phyloP scores from a whole-genome alignment of 768 basidiomycete genomes.

The Cystobasidium ongulense region DNA sequence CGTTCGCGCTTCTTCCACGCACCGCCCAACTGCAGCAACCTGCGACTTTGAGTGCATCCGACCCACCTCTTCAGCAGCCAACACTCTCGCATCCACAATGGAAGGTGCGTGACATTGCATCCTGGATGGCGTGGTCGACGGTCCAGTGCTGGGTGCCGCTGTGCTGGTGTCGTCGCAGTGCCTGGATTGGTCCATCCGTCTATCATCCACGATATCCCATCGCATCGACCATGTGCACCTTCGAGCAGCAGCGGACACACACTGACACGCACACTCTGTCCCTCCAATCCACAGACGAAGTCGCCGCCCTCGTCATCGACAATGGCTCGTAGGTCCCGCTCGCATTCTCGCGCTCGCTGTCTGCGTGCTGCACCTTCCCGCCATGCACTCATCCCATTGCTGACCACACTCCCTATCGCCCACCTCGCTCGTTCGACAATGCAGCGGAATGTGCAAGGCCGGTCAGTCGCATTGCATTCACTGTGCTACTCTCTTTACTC shows the following conservation, averaged over 20 bases:
- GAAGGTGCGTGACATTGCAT: constrained; percentile 4
- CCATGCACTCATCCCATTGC: background rate
- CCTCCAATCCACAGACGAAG: constrained; percentile 36
- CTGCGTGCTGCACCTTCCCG: background rate
- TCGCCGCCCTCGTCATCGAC: constrained; percentile 44
- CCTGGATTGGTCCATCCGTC: background rate
- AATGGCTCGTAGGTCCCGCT: constrained; percentile 30
- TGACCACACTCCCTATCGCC: background rate
- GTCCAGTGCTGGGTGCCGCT: background rate
- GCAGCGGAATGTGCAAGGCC: constrained; percentile 99
- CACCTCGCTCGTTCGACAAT: constrained; percentile 51
- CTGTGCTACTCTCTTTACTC: background rate
- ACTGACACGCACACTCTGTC: background rate
- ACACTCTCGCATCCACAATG: background rate
- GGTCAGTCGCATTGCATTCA: constrained; percentile 49
- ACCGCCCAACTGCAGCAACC: background rate
- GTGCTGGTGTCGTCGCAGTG: background rate
- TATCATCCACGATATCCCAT: background rate
- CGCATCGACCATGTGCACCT: background rate
- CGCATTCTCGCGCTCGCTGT: too few relatives aligned
- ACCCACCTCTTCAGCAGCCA: background rate
- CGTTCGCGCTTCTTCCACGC: constrained; percentile 2
- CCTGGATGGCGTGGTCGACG: background rate
- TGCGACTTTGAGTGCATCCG: background rate
- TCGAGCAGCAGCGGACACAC: background rate